Evolutionary conservation across 805 yeast species (phyloP), one percentile per base, ranked within the genome.

Genomic region (Ogataea paraovalis): DNA sequence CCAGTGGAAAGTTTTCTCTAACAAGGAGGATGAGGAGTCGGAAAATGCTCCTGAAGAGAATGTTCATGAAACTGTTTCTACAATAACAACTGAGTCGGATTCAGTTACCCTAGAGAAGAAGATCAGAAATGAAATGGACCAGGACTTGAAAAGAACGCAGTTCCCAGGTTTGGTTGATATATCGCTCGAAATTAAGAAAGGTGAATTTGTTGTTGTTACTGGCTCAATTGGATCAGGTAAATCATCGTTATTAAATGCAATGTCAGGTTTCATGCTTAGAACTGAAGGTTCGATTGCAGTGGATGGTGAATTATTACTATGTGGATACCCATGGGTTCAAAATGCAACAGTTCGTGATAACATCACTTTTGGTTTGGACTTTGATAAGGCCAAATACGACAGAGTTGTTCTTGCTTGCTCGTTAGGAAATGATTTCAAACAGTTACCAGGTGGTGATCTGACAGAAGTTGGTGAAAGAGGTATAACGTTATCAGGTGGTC

Each of bases 381-480:
- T 61, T 48, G 79, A 82, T 46, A 67, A 72, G 43, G 59, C 65
- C 2, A 74, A 69, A 51, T 87, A 87, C 60, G 59, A 74, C 6
- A 65, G 67, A 14, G 77, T 87, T 5, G 61, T 88, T 13, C 66
- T 73, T 34, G 84, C 84, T 1, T 87, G 96, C 65, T 82, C 89
- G 0, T 66, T 87, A 50, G 71, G 70, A 28, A 77, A 75, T 41
- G 96, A 87, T 64, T 71, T 87, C 52, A 75, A 76, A 4, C 73
- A 79, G 40, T 66, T 88, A 30, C 85, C 86, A 9, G 88, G 82
- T 34, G 92, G 92, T 27, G 96, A 88, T 57, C 58, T 65, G 45
- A 86, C 95, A 0, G 87, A 85, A 62, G 85, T 87, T 56, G 96
- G 96, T 51, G 96, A 87, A 62, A 75, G 87, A 62, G 96, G 96